phyloP scores from a whole-genome alignment of 2,329 filamentous ascomycete genomes.

The Colletotrichum trifolii region DNA sequence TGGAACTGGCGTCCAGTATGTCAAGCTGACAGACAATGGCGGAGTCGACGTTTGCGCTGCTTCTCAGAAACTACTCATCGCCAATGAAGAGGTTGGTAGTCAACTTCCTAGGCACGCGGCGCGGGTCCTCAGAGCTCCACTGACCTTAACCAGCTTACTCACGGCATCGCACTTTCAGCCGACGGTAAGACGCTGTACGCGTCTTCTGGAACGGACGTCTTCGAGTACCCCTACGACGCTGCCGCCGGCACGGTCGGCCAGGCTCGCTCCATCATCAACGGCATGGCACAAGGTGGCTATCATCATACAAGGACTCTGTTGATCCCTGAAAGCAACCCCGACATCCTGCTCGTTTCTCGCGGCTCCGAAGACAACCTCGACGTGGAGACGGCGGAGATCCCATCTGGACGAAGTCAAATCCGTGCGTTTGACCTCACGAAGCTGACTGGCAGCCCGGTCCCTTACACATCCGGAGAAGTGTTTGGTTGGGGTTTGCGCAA shows the following conservation, averaged over 20 bases:
- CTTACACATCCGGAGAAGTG: constrained; percentile 60
- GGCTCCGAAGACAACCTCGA: constrained; percentile 75
- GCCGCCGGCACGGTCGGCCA: constrained; percentile 57
- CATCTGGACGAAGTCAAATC: constrained; percentile 72
- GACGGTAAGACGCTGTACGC: constrained; percentile 66
- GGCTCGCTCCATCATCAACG: constrained; percentile 66
- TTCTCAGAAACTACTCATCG: constrained; percentile 43
- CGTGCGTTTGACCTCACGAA: constrained; percentile 63
- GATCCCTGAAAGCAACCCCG: constrained; percentile 64
- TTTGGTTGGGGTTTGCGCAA: constrained; percentile 79
- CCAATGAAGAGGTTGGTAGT: constrained; percentile 41
- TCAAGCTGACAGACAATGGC: constrained; percentile 46
- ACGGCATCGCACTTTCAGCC: constrained; percentile 64
- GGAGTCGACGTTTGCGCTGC: constrained; percentile 44
- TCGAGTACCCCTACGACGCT: constrained; percentile 74
- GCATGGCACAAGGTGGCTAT: constrained; percentile 55
- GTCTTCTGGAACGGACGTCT: constrained; percentile 68
- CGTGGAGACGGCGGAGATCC: constrained; percentile 57
- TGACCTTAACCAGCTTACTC: constrained; percentile 57
- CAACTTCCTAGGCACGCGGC: not conserved
- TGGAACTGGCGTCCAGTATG: constrained; percentile 45
- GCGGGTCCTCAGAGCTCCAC: not conserved
- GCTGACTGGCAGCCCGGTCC: constrained; percentile 46
- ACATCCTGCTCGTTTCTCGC: constrained; percentile 71
- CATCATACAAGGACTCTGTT: constrained; percentile 76